These are phyloP conservation scores for Aspergillus ellipticus DNA, from an alignment of 495 filamentous ascomycete species.

Conservation along the genomic window DNA sequence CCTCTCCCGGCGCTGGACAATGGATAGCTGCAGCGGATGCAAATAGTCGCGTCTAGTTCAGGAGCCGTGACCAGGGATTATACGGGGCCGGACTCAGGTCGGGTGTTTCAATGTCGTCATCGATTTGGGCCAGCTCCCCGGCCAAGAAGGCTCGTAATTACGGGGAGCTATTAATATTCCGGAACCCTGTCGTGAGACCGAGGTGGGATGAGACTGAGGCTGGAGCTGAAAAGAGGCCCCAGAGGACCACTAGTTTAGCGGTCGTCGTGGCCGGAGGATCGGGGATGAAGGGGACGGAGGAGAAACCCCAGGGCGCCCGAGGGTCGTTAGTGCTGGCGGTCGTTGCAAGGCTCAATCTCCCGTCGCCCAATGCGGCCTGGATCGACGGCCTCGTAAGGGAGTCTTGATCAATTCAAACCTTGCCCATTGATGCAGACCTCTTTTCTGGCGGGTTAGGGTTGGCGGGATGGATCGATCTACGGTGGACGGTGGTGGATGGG, in stretches of 20 bases:
- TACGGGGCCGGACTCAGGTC: neutral
- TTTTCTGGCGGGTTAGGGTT: neutral
- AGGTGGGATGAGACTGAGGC: conserved; percentile 7
- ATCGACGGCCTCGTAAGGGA: conserved; percentile 18
- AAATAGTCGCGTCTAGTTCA: neutral
- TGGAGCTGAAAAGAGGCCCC: conserved; percentile 9
- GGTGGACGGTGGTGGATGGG: neutral
- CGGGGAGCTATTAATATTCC: neutral
- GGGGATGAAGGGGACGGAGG: conserved; percentile 1
- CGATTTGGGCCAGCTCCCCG: neutral
- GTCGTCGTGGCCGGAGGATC: neutral
- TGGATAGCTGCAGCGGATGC: conserved; percentile 5
- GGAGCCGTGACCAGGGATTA: neutral
- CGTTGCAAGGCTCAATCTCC: conserved; percentile 12
- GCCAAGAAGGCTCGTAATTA: neutral
- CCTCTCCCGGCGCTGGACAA: neutral
- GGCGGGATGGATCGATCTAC: neutral
- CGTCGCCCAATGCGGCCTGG: conserved; percentile 13
- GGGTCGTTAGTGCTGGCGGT: conserved; percentile 3
- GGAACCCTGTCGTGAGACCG: neutral
- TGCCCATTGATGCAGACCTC: neutral
- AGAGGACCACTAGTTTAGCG: conserved; percentile 1
- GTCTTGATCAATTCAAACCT: conserved; percentile 15
- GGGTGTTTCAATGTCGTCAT: neutral
- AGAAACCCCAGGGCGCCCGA: conserved; percentile 5